Conservation (phyloP, 306 rosid species). For the Quercus dentata region DNA sequence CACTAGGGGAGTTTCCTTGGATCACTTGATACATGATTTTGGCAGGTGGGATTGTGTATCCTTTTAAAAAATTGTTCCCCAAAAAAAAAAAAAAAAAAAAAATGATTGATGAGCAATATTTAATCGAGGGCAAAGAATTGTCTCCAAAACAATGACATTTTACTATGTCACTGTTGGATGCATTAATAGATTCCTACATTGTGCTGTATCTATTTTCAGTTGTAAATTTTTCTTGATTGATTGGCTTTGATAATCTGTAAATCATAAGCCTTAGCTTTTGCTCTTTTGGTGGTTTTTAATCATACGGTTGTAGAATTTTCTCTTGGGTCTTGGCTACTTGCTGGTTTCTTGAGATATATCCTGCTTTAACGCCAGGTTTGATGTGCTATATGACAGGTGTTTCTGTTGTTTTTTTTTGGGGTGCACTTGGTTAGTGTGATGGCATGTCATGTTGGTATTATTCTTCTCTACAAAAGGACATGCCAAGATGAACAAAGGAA, state of each 20-base stretch:
- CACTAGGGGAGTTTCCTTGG: no score
- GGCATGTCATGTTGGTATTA: no score
- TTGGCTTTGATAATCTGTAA: neutral
- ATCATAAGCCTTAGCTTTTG: neutral
- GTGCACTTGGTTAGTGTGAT: no score
- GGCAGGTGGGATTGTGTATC: no score
- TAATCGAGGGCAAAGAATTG: conserved; percentile 2
- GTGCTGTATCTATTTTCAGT: neutral
- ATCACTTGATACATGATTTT: no score
- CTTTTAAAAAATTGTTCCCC: no score
- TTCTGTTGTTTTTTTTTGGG: no score
- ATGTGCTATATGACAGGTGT: neutral
- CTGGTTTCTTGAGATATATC: neutral
- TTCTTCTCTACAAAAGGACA: no score
- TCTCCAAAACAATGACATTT: neutral
- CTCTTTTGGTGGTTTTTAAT: neutral
- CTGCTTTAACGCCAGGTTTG: neutral
- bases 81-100: neutral
- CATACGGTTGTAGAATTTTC: neutral
- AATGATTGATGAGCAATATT: conserved; percentile 32
- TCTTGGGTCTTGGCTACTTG: neutral
- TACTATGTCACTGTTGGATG: neutral
- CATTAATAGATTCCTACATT: neutral
- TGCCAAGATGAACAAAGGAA: no score
- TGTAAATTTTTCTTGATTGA: neutral